A percentile compares a stretch with the other conserved stretches of the same genome.
Evolutionary conservation across 805 yeast genomes (phyloP).

Genomic region (Schwanniomyces polymorphus): DNA sequence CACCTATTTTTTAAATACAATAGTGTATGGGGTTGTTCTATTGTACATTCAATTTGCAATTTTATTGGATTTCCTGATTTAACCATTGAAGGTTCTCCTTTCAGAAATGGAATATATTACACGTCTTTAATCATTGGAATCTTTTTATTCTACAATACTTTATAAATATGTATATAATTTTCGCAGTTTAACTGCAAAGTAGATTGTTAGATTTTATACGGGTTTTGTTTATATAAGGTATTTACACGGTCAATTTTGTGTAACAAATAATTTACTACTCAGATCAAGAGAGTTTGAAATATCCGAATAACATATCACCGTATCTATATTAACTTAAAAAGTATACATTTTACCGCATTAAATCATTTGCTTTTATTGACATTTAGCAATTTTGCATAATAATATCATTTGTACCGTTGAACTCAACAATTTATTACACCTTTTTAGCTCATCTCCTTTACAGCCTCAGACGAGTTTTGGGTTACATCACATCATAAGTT

Average conservation of each 20-base stretch:
- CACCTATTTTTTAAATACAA: constrained; percentile 50
- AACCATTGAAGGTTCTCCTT: constrained; percentile 11
- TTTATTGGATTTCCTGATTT: constrained; percentile 62
- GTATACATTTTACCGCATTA: background rate
- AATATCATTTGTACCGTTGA: background rate
- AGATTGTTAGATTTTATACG: no score
- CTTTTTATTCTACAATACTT: constrained; percentile 27
- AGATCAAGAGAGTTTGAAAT: background rate
- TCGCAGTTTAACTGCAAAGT: no score
- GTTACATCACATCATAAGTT: background rate
- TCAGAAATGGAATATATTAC: constrained; percentile 36
- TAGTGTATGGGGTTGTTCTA: constrained; percentile 55
- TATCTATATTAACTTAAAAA: background rate
- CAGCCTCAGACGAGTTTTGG: background rate
- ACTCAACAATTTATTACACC: background rate
- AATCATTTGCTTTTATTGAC: background rate
- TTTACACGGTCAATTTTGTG: background rate
- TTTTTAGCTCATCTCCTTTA: background rate
- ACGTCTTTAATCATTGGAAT: constrained; percentile 44
- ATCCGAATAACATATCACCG: background rate
- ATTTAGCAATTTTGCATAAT: background rate
- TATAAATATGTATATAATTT: background rate
- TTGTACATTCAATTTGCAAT: constrained; percentile 70
- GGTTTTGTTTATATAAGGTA: background rate
- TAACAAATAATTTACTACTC: background rate